Base-by-base conservation (phyloP, 2,329 filamentous ascomycete species). In the Phialophora tarda region DNA sequence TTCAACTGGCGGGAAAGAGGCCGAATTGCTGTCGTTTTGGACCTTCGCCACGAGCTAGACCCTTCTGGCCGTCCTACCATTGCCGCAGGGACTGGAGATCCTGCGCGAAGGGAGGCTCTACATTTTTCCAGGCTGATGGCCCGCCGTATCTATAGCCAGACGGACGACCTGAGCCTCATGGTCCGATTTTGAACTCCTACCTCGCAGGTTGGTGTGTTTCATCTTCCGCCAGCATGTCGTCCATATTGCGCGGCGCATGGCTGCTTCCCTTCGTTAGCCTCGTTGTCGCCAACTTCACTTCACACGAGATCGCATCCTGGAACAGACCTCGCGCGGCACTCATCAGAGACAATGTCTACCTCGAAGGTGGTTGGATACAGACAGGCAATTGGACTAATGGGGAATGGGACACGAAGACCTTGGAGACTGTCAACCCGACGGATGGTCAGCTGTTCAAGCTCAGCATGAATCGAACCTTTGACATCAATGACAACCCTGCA, bases 401-500 rank as follows among this genome's bases (percentile, higher is more conserved):
- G 8, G 17, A 23, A 12, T 66, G 60, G 64, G 23, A 50, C 51
- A 17, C 28, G 54, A 38, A 51, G 34, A 47, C 47, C 17, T 34
- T 62, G 28, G 34, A 17, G 11, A 21, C 32, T 28, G 8, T 64
- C 88, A 86, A 75, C 1, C 88, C 88, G 63, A 77, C 77, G 0
- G 71, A 79, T 6, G 87, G 86, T 1, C 64, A 82, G 6, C 79
- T 90, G 23, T 86, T 86, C 68, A 82, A 80, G 0, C 81, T 89
- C 55, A 87, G 88, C 71, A 82, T 91, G 57, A 86, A 82, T 71
- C 78, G 75, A 1, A 77, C 87, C 0, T 90, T 90, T 63, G 78
- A 80, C 0, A 68, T 73, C 3, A 90, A 90, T 72, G 74, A 85
- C 55, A 88, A 83, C 17, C 74, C 89, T 10, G 79, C 90, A 14